A percentile compares a stretch with the other conserved stretches of the same genome.
Evolutionary conservation across 148 eudicot genomes (phyloP).

Genomic region (Persicaria maculosa): DNA sequence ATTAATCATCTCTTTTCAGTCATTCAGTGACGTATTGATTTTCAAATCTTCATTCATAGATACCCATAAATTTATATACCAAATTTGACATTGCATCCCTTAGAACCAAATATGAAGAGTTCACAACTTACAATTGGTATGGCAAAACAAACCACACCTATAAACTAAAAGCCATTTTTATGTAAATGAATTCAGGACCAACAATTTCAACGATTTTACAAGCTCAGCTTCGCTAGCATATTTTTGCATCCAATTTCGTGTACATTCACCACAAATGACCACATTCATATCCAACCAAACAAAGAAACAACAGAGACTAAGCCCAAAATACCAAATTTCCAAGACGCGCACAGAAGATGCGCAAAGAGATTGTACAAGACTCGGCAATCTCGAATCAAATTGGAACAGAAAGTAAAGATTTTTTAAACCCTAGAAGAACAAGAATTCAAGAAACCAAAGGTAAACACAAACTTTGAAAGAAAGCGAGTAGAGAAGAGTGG

Average conservation of each 20-base stretch:
- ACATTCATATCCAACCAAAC: not conserved
- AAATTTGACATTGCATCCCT: not conserved
- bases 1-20: conserved; percentile 47
- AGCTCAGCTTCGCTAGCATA: not conserved
- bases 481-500: not conserved
- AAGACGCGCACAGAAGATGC: not conserved
- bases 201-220: not conserved
- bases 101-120: not conserved
- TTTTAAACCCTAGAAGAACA: too few relatives aligned
- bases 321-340: not conserved
- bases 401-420: not conserved
- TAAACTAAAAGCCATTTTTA: not conserved
- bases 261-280: not conserved
- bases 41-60: conserved; percentile 16
- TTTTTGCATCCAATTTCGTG: not conserved
- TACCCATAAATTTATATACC: not conserved
- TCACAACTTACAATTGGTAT: not conserved
- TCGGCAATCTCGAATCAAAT: not conserved
- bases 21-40: conserved; percentile 33
- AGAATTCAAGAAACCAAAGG: too few relatives aligned
- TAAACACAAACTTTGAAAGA: not conserved
- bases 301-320: not conserved
- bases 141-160: not conserved
- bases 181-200: not conserved
- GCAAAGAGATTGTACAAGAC: not conserved